Evolutionary conservation across 805 yeast species (phyloP).

Genomic region (Candida lessepsii): DNA sequence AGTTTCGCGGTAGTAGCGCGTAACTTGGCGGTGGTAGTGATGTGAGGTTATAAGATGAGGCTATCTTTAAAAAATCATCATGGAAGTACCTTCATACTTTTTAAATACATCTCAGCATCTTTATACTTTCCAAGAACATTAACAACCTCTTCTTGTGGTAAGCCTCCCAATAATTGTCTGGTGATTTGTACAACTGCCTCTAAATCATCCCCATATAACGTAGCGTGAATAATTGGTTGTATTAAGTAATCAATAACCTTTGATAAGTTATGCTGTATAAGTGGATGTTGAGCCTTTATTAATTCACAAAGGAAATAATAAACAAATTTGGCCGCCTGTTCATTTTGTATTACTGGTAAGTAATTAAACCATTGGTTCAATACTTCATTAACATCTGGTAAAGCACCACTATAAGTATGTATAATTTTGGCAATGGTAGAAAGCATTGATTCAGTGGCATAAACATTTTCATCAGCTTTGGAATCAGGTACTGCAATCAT

Average conservation of each 20-base stretch:
- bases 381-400: constrained; percentile 63
- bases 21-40: too few relatives aligned
- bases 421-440: constrained; percentile 83
- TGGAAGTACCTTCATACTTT: too few relatives aligned
- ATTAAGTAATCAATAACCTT: constrained; percentile 66
- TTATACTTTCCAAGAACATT: constrained; percentile 49
- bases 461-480: constrained; percentile 76
- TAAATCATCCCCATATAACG: constrained; percentile 72
- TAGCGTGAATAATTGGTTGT: constrained; percentile 67
- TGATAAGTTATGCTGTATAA: constrained; percentile 53
- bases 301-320: constrained; percentile 73
- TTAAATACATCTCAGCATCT: too few relatives aligned
- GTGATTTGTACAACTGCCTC: constrained; percentile 60
- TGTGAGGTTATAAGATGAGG: too few relatives aligned
- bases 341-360: constrained; percentile 80
- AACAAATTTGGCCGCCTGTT: constrained; percentile 83
- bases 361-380: constrained; percentile 76
- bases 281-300: constrained; percentile 60
- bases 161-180: constrained; percentile 57
- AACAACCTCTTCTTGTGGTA: constrained; percentile 72
- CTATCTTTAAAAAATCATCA: too few relatives aligned
- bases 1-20: too few relatives aligned
- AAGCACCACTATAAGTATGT: constrained; percentile 54
- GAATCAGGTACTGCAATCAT: constrained; percentile 77
- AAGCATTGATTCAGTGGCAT: constrained; percentile 84